Base-by-base conservation (phyloP, 306 rosid species). In the Citrullus mucosospermus region DNA sequence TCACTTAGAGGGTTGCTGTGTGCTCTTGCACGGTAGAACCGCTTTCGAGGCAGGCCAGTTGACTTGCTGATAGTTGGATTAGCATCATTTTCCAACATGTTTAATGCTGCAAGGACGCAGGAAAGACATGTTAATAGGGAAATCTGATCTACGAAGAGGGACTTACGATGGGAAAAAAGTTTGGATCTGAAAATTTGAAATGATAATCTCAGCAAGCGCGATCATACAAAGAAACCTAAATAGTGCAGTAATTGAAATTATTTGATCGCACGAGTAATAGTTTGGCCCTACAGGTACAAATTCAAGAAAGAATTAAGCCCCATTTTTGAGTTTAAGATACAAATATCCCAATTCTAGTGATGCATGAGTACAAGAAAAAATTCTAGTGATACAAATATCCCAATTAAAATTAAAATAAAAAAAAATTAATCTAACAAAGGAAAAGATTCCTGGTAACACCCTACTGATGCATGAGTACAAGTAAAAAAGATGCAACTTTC, bases 1-100 rank as follows among this genome's bases (percentile, higher is more conserved):
- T 95, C 99, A 56, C 97, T 95, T 77, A 92, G 83, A 18, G 99
- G 99, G 89, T 95, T 92, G 89, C 97, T 95, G 85, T 92, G 97
- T 0, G 99, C 99, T 82, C 99, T 85, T 81, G 97, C 99, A 30
- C 99, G 86, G 83, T 95, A 95, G 90, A 95, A 95, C 53, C 99
- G 93, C 91, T 95, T 95, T 16, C 97, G 90, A 41, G 97, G 99
- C 80, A 95, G 87, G 71, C 97, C 97, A 53, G 96, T 95, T 51
- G 97, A 88, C 89, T 91, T 95, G 87, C 90, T 88, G 78, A 81
- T 11, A 3, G 89, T 91, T 51, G 96, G 81, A 79, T 89, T 89
- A 28, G 83, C 83, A 78, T 82, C 84, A 12, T 83, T 81, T 75
- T 81, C 95, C 80, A 85, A 83, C 97, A 90, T 94, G 68, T 82